phyloP scores from a whole-genome alignment of 2,329 filamentous ascomycete genomes.

The Neofusicoccum ribis region DNA sequence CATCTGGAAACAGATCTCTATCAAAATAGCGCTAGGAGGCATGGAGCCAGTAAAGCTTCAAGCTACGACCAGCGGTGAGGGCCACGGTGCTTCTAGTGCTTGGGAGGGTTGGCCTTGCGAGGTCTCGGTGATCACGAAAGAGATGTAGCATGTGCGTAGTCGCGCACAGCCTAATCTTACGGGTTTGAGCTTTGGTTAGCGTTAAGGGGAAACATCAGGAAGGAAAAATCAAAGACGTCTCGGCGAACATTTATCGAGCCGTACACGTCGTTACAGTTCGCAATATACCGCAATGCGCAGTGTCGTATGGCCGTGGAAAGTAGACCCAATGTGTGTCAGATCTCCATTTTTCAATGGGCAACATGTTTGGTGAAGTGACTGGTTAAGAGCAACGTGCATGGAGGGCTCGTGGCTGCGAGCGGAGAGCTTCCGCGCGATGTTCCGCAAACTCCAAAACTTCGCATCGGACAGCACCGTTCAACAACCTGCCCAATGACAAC shows the following conservation, averaged over 20 bases:
- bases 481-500: constrained; percentile 2
- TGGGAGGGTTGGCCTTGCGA: not conserved
- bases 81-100: not conserved
- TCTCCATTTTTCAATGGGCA: not conserved
- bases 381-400: not conserved
- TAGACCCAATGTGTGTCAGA: not conserved
- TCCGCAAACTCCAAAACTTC: constrained; percentile 12
- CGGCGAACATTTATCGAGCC: not conserved
- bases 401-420: not conserved
- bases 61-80: not conserved
- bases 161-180: not conserved
- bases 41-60: not conserved
- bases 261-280: not conserved
- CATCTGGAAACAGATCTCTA: not conserved
- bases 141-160: not conserved
- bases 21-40: not conserved
- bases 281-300: not conserved
- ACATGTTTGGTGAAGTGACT: not conserved
- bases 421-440: constrained; percentile 3
- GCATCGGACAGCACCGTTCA: not conserved
- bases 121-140: not conserved
- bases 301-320: not conserved
- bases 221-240: not conserved
- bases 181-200: not conserved
- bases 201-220: not conserved